Conservation (phyloP, 2,329 filamentous ascomycete species). For the Colletotrichum nymphaeae region DNA sequence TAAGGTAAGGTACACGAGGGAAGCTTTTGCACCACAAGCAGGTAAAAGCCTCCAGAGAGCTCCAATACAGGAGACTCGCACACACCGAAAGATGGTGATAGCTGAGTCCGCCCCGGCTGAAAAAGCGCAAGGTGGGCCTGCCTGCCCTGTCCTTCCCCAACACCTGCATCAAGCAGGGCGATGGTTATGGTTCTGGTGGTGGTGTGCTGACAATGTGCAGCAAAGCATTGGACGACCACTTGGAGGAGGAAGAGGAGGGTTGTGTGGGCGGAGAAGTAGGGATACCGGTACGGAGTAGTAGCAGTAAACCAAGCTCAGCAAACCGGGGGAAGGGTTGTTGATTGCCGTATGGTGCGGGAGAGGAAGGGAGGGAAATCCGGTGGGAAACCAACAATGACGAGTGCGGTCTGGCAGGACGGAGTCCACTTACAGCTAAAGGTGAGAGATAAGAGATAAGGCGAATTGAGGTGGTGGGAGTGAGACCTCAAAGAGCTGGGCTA, state of each 20-base stretch:
- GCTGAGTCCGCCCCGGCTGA: constrained; percentile 5
- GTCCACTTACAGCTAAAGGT: constrained; percentile 29
- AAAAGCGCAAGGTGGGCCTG: constrained; percentile 14
- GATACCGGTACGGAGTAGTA: neutral
- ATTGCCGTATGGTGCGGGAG: neutral
- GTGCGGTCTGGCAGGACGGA: neutral
- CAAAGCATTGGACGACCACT: constrained; percentile 25
- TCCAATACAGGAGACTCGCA: neutral
- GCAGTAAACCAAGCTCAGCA: neutral
- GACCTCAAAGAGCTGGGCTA: neutral
- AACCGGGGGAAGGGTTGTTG: constrained; percentile 6
- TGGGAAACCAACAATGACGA: constrained; percentile 17
- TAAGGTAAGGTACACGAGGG: constrained; percentile 20
- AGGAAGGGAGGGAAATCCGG: neutral
- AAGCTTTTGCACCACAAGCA: constrained; percentile 16
- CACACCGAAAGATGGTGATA: constrained; percentile 9
- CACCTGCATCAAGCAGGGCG: neutral
- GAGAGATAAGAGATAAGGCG: constrained; percentile 16
- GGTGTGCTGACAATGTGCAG: constrained; percentile 30
- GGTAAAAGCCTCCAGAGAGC: constrained; percentile 8
- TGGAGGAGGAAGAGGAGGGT: constrained; percentile 2
- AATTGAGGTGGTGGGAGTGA: neutral
- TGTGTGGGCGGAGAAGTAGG: neutral
- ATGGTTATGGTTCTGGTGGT: neutral
- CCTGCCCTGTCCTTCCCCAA: constrained; percentile 4